Evolutionary conservation across 1,139 yeast species (phyloP).

Genomic region (Neolecta irregularis): DNA sequence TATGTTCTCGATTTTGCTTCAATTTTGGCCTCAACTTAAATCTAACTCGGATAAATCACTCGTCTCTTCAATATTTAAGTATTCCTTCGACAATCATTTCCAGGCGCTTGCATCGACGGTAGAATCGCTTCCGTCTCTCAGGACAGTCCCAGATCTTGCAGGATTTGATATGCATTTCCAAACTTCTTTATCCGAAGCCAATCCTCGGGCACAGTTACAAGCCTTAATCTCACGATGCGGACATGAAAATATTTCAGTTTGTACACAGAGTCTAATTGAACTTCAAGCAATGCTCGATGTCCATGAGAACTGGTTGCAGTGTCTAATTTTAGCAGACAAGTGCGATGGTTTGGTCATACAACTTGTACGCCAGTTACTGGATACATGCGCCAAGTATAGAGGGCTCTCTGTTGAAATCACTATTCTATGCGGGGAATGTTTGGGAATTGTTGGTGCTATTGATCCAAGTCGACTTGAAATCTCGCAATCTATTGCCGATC

Average conservation of each 20-base stretch:
- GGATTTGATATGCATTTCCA: constrained; percentile 13
- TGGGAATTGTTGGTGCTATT: constrained; percentile 65
- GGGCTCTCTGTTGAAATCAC: constrained; percentile 37
- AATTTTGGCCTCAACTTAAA: constrained; percentile 45
- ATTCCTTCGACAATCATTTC: constrained; percentile 5
- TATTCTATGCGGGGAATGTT: constrained; percentile 45
- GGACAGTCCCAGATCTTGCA: constrained; percentile 17
- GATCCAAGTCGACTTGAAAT: constrained; percentile 50
- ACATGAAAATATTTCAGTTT: constrained; percentile 62
- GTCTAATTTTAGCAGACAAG: constrained; percentile 18
- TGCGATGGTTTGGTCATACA: constrained; percentile 28
- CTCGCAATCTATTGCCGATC: constrained; percentile 30
- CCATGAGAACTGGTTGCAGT: constrained; percentile 36
- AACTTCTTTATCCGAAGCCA: constrained; percentile 6
- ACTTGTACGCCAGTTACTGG: constrained; percentile 42
- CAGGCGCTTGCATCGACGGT: constrained; percentile 17
- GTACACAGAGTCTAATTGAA: constrained; percentile 62
- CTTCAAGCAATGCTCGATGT: constrained; percentile 36
- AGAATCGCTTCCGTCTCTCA: constrained; percentile 18
- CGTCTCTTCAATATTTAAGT: constrained; percentile 32
- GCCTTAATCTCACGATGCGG: constrained; percentile 43
- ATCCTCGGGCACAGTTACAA: constrained; percentile 22
- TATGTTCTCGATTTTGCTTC: constrained; percentile 43
- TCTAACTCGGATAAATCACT: constrained; percentile 32
- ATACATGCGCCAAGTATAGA: constrained; percentile 44